Base-by-base conservation (phyloP, 495 filamentous ascomycete genomes). In the Neurospora sp. region DNA sequence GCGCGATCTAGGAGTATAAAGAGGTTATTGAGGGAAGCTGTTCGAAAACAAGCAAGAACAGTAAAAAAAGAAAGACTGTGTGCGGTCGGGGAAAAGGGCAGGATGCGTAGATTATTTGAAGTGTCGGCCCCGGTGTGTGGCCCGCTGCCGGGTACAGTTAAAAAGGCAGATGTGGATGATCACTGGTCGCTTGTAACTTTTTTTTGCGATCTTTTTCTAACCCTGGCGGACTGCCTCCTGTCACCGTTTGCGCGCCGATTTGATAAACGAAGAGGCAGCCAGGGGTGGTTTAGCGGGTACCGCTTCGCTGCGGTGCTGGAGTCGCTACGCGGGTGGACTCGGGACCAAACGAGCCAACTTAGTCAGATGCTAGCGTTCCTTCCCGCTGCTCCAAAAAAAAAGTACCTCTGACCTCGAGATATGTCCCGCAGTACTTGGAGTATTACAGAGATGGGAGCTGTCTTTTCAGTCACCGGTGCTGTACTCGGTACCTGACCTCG, bases 1-100 rank as follows among this genome's bases (percentile, higher is more conserved):
- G 86, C 87, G 87, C 87, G 76, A 78, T 72, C 76, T 73, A 71
- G 68, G 39, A 72, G 74, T 78, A 14, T 18, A 61, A 61, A 61
- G 27, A 61, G 53, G 14, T 16, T 61, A 61, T 35, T 35, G 27
- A 61, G 53, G 20, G 27, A 61, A 61, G 53, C 53, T 61, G 53
- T 61, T 35, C 53, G 14, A 71, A 73, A 75, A 70, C 61, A 72
- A 73, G 27, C 73, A 73, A 69, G 53, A 42, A 44, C 73, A 73
- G 40, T 27, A 27, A 74, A 74, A 75, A 73, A 75, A 70, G 38
- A 73, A 65, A 38, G 71, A 73, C 35, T 71, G 31, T 2, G 53
- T 61, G 53, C 27, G 27, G 53, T 61, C 27, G 14, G 2, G 14
- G 22, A 61, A 16, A 18, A 61, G 14, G 9, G 53, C 5, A 35